Conservation (phyloP, 1,139 yeast genomes). For the Eremothecium coryli region DNA sequence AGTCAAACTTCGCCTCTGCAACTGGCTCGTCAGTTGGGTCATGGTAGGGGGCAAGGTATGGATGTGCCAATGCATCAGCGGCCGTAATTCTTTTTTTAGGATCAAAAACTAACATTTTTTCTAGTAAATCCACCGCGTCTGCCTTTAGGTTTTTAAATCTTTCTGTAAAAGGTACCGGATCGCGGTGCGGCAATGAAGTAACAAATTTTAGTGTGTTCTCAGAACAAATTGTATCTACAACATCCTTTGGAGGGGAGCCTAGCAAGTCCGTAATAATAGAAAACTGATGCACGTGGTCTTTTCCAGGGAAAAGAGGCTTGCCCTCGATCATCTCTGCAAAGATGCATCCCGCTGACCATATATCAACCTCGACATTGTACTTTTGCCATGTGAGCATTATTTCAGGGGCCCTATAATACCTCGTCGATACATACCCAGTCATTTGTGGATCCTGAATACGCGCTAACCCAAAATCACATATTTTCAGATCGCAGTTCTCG, state of each 20-base stretch:
- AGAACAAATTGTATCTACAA: slow-evolving; percentile 89
- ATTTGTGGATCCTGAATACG: slow-evolving; percentile 97
- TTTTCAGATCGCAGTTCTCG: slow-evolving; percentile 92
- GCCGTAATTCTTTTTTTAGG: slow-evolving; percentile 93
- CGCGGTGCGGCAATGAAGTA: slow-evolving; percentile 84
- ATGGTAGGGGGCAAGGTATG: slow-evolving; percentile 93
- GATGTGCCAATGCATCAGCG: slow-evolving; percentile 80
- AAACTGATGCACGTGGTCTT: slow-evolving; percentile 97
- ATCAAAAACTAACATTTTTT: slow-evolving; percentile 87
- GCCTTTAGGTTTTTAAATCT: slow-evolving; percentile 84
- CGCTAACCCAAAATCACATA: slow-evolving; percentile 95
- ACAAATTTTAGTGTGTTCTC: slow-evolving; percentile 93
- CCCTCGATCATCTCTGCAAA: slow-evolving; percentile 98
- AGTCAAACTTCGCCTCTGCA: slow-evolving; percentile 86
- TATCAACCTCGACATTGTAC: slow-evolving; percentile 96
- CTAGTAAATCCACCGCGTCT: slow-evolving; percentile 80
- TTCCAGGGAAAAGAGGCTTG: slow-evolving; percentile 97
- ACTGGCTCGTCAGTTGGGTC: slow-evolving; percentile 97
- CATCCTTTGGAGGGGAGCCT: slow-evolving; percentile 96
- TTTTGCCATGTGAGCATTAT: slow-evolving; percentile 99
- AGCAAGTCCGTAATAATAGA: slow-evolving; percentile 90
- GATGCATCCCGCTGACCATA: slow-evolving; percentile 99
- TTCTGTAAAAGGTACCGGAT: slow-evolving; percentile 78
- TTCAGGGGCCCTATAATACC: slow-evolving; percentile 97
- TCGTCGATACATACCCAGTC: slow-evolving; percentile 96